Base-by-base conservation (phyloP, 2,329 filamentous ascomycete species). In the Colletotrichum liriopes region DNA sequence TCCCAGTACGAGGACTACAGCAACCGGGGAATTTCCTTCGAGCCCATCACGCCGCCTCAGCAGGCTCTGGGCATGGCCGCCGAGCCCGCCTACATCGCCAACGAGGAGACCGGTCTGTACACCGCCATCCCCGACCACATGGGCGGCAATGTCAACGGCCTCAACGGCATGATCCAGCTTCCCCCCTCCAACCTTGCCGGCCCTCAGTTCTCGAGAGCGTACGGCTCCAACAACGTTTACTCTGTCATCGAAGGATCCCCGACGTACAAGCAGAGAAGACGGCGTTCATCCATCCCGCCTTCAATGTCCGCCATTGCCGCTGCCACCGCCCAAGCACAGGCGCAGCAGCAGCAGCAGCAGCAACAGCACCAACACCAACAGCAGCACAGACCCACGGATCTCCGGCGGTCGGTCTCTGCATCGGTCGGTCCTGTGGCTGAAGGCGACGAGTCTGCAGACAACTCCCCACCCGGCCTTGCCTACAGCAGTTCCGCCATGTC, bases 1-100 rank as follows among this genome's bases (percentile, higher is more conserved):
- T 98, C 96, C 1, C 95, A 98, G 79, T 98, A 96, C 78, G 96
- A 98, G 81, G 96, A 98, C 82, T 99, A 98, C 87, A 97, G 94
- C 89, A 96, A 95, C 81, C 93, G 96, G 70, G 96, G 95, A 63
- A 91, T 98, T 78, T 98, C 96, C 3, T 99, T 96, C 81, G 96
- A 99, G 87, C 96, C 96, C 64, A 91, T 99, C 77, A 99, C 96
- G 0, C 96, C 96, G 71, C 96, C 96, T 20, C 96, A 98, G 81
- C 94, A 98, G 83, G 91, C 93, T 18, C 85, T 96, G 71, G 92
- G 90, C 74, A 92, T 98, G 76, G 90, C 93, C 72, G 89, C 93
- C 51, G 96, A 99, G 86, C 95, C 96, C 12, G 94, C 96, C 12
- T 99, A 98, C 85, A 98, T 99, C 82, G 94, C 96, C 74, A 98